Evolutionary conservation across 257 asterid species (phyloP), one percentile per base, ranked within the genome.

Genomic region (Nicotiana sylvestris): DNA sequence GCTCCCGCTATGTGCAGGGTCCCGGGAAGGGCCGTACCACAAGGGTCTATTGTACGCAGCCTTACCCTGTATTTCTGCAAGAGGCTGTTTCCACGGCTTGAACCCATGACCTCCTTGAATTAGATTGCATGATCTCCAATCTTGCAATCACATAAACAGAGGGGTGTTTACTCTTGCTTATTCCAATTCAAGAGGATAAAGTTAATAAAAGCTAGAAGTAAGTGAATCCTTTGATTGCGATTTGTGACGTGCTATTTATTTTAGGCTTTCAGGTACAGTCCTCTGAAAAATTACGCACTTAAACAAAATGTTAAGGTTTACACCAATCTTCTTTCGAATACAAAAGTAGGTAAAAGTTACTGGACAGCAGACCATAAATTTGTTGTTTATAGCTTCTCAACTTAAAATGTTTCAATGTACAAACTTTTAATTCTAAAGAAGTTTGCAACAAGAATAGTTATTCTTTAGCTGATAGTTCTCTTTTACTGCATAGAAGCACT

Each of bases 71-170:
- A 21, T 21, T 21, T 21, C 21, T 21, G 21, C 21, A 21, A 21
- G 21, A 21, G 21, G 21, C 21, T 21, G 21, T 21, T 21, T 21
- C 21, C 21, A 21, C 21, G 21, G 21, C 21, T 21, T 21, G 21
- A 21, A 21, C 21, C 21, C 21, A 21, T 21, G 21, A 21, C 21
- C 21, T 21, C 21, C 21, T 21, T 74, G 64, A 27, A 49, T 13
- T 49, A 74, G 43, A 49, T 12, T 7, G 80, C 16, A 49, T 43
- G 39, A 74, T 27, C 62, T 74, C 80, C 62, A 74, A 15, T 49
- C 80, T 74, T 72, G 79, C 79, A 72, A 46, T 72, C 79, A 72
- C 61, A 13, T 30, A n/a, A 21, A 43, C 13, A 12, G 79, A 49
- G 37, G 79, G 79, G 80, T 27, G 35, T 37, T 49, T 74, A 74